Percentiles rank a stretch among this genome's conserved stretches.
Evolutionary conservation across 495 filamentous ascomycete genomes (phyloP).

Genomic region (Penicillium paxilli): DNA sequence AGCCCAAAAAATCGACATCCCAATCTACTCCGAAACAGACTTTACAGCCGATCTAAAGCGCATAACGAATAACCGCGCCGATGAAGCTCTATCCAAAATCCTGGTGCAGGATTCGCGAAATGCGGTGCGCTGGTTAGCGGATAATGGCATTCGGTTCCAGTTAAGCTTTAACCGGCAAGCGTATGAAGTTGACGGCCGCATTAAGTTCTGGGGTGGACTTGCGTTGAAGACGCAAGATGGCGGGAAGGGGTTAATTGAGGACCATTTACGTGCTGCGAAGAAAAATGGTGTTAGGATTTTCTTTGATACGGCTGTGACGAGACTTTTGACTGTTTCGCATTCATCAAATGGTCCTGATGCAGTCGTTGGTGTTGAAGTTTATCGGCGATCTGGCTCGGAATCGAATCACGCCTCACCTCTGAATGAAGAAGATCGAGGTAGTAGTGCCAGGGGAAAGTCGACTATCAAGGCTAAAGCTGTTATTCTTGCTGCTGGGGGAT

Average conservation of each 20-base stretch:
- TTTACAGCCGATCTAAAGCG: conserved; percentile 51
- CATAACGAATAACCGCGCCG: conserved; percentile 47
- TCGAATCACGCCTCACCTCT: no score
- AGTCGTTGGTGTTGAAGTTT: conserved; percentile 23
- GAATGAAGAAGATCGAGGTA: no score
- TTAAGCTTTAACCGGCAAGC: conserved; percentile 64
- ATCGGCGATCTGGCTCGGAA: background rate
- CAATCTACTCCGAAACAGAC: conserved; percentile 40
- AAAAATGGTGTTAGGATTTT: conserved; percentile 39
- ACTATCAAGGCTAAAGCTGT: conserved; percentile 40
- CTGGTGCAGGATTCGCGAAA: conserved; percentile 49
- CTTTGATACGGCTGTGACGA: conserved; percentile 43
- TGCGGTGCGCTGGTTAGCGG: conserved; percentile 54
- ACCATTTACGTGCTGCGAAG: conserved; percentile 43
- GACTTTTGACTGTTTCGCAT: conserved; percentile 34
- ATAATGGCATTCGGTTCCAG: conserved; percentile 53
- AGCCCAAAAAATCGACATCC: conserved; percentile 11
- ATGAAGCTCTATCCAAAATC: conserved; percentile 39
- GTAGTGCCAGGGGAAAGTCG: no score
- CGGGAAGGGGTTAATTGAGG: conserved; percentile 55
- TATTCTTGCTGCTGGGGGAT: conserved; percentile 61
- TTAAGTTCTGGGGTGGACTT: conserved; percentile 64
- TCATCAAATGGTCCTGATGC: conserved; percentile 29
- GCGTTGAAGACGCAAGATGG: conserved; percentile 55
- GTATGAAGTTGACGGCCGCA: conserved; percentile 52